These are phyloP conservation scores for Macrolepiota fuliginosa DNA, from an alignment of 768 basidiomycete species.

Conservation along the genomic window DNA sequence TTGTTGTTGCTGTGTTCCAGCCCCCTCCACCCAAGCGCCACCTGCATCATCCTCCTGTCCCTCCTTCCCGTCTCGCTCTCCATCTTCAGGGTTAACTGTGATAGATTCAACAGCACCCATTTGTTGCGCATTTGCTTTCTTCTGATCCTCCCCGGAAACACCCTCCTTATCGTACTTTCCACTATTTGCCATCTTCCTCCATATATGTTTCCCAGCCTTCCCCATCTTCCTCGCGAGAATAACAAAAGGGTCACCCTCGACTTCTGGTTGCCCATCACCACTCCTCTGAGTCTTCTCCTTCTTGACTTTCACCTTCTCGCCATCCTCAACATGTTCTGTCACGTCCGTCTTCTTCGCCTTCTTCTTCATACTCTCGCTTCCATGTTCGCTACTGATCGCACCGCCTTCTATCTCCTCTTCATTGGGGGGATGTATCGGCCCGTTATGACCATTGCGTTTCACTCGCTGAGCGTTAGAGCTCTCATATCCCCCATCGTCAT, in stretches of 20 bases:
- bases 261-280: constrained; percentile 10
- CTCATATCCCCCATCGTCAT: constrained; percentile 1
- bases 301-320: constrained; percentile 26
- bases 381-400: not conserved
- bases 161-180: constrained; percentile 17
- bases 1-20: not conserved
- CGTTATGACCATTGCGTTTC: not conserved
- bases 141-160: constrained; percentile 11
- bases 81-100: not conserved
- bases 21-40: not conserved
- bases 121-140: not conserved
- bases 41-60: not conserved
- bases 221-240: constrained; percentile 51
- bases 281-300: constrained; percentile 15
- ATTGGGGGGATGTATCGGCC: not conserved
- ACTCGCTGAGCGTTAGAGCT: not conserved
- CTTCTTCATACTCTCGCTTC: constrained; percentile 1
- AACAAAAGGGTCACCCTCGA: constrained; percentile 44
- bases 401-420: not conserved
- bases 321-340: constrained; percentile 15
- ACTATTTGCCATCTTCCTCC: constrained; percentile 39
- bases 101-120: constrained; percentile 9
- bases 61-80: not conserved
- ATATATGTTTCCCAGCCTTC: constrained; percentile 46
- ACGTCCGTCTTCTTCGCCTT: constrained; percentile 13